phyloP scores from a whole-genome alignment of 2,329 filamentous ascomycete genomes.

The Pseudogymnoascus destructans region DNA sequence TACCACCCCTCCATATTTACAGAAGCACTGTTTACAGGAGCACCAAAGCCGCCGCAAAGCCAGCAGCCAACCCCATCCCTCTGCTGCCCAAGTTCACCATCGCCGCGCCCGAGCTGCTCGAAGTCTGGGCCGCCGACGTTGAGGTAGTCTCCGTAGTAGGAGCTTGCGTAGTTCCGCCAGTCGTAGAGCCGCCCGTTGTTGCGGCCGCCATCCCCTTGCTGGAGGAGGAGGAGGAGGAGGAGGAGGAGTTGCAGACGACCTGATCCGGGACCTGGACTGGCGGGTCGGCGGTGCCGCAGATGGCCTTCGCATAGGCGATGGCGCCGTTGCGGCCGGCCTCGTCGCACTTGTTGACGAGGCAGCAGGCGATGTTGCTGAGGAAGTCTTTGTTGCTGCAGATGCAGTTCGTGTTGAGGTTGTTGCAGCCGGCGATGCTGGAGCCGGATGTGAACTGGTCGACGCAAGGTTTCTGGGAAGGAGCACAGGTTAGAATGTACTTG shows the following conservation, averaged over 20 bases:
- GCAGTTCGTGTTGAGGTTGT: slow-evolving; percentile 32
- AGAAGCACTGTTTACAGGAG: not conserved
- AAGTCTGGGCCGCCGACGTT: not conserved
- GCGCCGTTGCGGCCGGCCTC: slow-evolving; percentile 28
- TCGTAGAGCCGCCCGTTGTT: not conserved
- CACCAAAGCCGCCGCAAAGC: not conserved
- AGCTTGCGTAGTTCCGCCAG: not conserved
- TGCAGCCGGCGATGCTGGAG: slow-evolving; percentile 29
- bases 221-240: not conserved
- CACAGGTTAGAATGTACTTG: not conserved
- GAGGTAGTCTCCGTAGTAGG: not conserved
- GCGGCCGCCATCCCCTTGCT: not conserved
- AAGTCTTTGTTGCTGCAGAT: slow-evolving; percentile 36
- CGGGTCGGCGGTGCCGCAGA: slow-evolving; percentile 25
- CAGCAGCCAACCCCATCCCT: not conserved
- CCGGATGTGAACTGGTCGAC: slow-evolving; percentile 27
- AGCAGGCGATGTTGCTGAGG: slow-evolving; percentile 36
- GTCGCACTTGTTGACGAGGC: slow-evolving; percentile 33
- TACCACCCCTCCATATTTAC: not conserved
- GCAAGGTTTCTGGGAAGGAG: slow-evolving; percentile 23
- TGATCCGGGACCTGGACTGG: slow-evolving; percentile 19
- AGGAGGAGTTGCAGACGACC: slow-evolving; percentile 1
- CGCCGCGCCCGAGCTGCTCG: not conserved
- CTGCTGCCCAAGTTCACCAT: not conserved
- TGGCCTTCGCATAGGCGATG: slow-evolving; percentile 24